A percentile compares a stretch with the other conserved stretches of the same genome.
Evolutionary conservation across 768 basidiomycete genomes (phyloP).

Genomic region (Kwoniella mangroviensis): DNA sequence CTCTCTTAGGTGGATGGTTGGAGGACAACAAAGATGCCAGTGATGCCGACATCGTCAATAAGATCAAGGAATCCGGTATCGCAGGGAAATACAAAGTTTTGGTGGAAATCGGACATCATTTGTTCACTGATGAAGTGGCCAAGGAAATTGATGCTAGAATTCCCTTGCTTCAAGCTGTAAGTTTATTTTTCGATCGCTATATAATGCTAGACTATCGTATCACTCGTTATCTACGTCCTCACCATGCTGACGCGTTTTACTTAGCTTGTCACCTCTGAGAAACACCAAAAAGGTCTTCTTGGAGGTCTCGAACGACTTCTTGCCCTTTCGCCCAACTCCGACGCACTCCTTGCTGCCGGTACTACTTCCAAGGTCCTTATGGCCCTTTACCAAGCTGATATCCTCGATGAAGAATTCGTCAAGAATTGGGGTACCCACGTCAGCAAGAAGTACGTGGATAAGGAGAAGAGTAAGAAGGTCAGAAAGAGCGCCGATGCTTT

Average conservation of each 20-base stretch:
- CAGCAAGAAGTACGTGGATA: slow-evolving; percentile 94
- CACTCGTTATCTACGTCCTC: not conserved
- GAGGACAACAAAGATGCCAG: slow-evolving; percentile 68
- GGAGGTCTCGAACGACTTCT: slow-evolving; percentile 89
- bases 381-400: slow-evolving; percentile 87
- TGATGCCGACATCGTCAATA: slow-evolving; percentile 62
- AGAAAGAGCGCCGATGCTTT: slow-evolving; percentile 90
- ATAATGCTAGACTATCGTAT: not conserved
- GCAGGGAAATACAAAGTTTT: slow-evolving; percentile 94
- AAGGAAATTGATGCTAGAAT: slow-evolving; percentile 63
- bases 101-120: slow-evolving; percentile 76
- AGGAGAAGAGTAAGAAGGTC: slow-evolving; percentile 92
- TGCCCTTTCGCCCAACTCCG: slow-evolving; percentile 70
- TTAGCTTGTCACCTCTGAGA: slow-evolving; percentile 87
- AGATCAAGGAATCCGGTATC: slow-evolving; percentile 86
- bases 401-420: slow-evolving; percentile 88
- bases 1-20: slow-evolving; percentile 80
- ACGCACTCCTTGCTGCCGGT: slow-evolving; percentile 61
- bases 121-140: slow-evolving; percentile 74
- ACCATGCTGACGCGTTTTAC: not conserved
- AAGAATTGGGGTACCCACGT: slow-evolving; percentile 94
- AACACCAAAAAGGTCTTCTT: slow-evolving; percentile 90
- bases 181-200: slow-evolving; percentile 33
- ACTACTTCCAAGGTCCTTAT: slow-evolving; percentile 88
- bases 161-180: slow-evolving; percentile 75